phyloP scores from a whole-genome alignment of 169 alveolate genomes.

The Plasmodium vinckei region DNA sequence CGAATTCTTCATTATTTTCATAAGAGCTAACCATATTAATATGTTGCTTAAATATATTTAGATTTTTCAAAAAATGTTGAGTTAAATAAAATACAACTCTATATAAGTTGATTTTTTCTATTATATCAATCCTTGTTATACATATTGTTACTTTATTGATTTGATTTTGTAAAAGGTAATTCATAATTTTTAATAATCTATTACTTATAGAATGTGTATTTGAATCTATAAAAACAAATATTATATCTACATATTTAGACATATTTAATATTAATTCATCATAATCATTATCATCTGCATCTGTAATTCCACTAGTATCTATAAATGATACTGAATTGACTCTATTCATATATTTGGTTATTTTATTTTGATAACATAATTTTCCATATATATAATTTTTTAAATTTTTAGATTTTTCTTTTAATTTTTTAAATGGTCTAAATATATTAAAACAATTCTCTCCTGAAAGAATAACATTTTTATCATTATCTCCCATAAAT shows the following conservation, averaged over 20 bases:
- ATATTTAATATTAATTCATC: constrained; percentile 51
- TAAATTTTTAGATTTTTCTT: constrained; percentile 23
- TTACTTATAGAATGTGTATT: constrained; percentile 41
- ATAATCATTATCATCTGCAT: constrained; percentile 19
- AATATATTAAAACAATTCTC: constrained; percentile 48
- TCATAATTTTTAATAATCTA: constrained; percentile 40
- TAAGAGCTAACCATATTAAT: not conserved
- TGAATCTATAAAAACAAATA: constrained; percentile 50
- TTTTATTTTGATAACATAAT: constrained; percentile 48
- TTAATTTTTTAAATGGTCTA: constrained; percentile 36
- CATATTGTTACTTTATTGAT: constrained; percentile 55
- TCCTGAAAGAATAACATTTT: constrained; percentile 38
- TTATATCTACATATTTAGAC: constrained; percentile 53
- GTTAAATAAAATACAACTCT: constrained; percentile 55
- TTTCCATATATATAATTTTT: constrained; percentile 64
- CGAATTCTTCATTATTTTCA: not conserved
- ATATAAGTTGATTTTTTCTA: constrained; percentile 29
- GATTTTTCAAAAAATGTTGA: constrained; percentile 48
- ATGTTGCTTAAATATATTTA: constrained; percentile 28
- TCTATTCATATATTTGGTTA: constrained; percentile 68
- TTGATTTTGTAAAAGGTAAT: constrained; percentile 53
- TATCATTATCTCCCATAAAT: constrained; percentile 1
- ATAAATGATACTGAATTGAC: constrained; percentile 62
- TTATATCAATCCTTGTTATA: constrained; percentile 38
- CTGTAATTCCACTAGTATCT: constrained; percentile 62